phyloP scores from a whole-genome alignment of 805 yeast species.

The Osmozyma mogii region DNA sequence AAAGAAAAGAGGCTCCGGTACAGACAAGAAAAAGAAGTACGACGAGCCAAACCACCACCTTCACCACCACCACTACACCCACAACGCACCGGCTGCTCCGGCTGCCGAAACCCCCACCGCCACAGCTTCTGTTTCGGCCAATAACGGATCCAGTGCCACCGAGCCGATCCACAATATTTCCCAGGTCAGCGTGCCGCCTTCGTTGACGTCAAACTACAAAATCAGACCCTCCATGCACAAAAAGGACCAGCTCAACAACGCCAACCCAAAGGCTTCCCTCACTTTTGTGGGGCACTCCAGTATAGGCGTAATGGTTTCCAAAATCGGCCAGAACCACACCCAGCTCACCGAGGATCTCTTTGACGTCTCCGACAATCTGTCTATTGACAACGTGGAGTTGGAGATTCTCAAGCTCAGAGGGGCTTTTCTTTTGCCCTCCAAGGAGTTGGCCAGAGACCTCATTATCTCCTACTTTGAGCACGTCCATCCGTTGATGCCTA shows the following conservation, averaged over 20 bases:
- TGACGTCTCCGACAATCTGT: conserved; percentile 23
- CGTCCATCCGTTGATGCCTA: conserved; percentile 64
- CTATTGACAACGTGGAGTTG: conserved; percentile 51
- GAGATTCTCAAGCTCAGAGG: conserved; percentile 58
- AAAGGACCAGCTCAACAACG: conserved; percentile 17
- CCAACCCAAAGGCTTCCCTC: conserved; percentile 19
- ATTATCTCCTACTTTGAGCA: conserved; percentile 54
- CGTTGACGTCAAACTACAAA: conserved; percentile 34
- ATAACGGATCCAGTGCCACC: conserved; percentile 6
- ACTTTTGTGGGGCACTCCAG: conserved; percentile 51
- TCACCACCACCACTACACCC: not conserved
- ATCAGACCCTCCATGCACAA: conserved; percentile 32
- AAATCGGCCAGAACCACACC: conserved; percentile 40
- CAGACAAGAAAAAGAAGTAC: conserved; percentile 12
- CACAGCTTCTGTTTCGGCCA: not conserved
- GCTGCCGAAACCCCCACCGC: conserved; percentile 1
- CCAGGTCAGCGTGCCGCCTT: conserved; percentile 35
- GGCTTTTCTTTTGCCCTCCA: conserved; percentile 61
- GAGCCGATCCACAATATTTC: conserved; percentile 37
- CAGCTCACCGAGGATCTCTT: conserved; percentile 35
- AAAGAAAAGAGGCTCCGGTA: conserved; percentile 32
- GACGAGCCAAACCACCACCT: conserved; percentile 1
- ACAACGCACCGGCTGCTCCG: not conserved
- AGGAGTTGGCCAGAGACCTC: conserved; percentile 50
- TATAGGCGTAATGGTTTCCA: conserved; percentile 39